Conservation (phyloP, 371 early-diverging fungal species). For the Batrachochytrium dendrobatidis region DNA sequence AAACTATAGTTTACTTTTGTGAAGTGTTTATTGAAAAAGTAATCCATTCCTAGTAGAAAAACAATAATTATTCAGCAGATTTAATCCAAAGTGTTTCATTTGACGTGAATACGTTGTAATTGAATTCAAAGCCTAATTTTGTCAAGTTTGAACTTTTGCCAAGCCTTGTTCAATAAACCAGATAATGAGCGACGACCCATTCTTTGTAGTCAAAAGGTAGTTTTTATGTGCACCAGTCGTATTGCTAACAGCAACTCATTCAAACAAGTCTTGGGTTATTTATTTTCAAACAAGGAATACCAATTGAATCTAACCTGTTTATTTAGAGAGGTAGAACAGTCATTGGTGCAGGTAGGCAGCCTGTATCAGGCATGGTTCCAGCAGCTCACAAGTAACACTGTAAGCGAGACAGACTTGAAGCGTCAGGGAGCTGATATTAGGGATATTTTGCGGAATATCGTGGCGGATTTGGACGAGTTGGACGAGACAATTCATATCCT, state of each 20-base stretch:
- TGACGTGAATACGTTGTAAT: too few species aligned
- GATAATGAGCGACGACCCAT: conserved; percentile 28
- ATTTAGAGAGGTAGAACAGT: conserved; percentile 27
- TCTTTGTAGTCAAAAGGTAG: conserved; percentile 31
- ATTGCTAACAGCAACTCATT: too few species aligned
- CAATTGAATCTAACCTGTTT: conserved; percentile 6
- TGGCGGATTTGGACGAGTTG: conserved; percentile 19
- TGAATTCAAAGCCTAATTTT: too few species aligned
- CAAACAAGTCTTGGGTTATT: too few species aligned
- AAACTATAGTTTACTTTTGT: too few species aligned
- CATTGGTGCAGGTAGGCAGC: conserved; percentile 10
- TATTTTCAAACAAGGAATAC: too few species aligned
- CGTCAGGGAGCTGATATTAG: not conserved
- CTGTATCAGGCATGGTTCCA: conserved; percentile 21
- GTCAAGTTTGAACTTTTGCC: too few species aligned
- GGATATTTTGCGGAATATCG: conserved; percentile 5
- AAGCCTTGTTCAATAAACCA: too few species aligned
- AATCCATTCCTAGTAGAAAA: too few species aligned
- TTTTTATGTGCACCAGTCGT: not conserved
- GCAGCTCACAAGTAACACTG: conserved; percentile 10
- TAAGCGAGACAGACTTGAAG: conserved; percentile 28
- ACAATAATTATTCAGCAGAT: too few species aligned
- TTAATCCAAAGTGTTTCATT: too few species aligned
- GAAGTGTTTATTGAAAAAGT: too few species aligned
- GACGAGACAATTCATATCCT: conserved; percentile 26